phyloP scores from a whole-genome alignment of 2,329 filamentous ascomycete genomes.

The Calonectria pseudoreteaudii region DNA sequence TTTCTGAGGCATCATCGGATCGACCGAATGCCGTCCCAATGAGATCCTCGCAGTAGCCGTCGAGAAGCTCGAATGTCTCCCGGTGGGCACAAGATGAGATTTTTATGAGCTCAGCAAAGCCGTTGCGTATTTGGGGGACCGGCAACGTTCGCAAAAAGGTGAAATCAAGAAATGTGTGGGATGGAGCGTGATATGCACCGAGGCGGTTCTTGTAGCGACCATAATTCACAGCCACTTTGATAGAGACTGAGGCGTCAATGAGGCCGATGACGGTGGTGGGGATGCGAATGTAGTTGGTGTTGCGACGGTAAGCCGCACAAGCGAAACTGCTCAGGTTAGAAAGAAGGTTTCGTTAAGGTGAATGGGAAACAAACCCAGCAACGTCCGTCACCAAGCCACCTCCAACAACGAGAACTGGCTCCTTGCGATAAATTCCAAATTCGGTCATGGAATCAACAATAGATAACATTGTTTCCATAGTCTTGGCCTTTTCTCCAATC shows the following conservation, averaged over 20 bases:
- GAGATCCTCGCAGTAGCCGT: constrained; percentile 76
- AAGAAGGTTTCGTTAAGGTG: not conserved
- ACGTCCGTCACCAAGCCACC: constrained; percentile 80
- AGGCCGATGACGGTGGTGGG: constrained; percentile 81
- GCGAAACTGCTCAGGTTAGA: constrained; percentile 64
- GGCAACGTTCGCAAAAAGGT: constrained; percentile 77
- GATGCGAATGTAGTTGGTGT: constrained; percentile 79
- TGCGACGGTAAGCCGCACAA: constrained; percentile 77
- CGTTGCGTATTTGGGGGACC: constrained; percentile 76
- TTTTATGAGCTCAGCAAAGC: constrained; percentile 81
- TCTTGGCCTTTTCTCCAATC: constrained; percentile 82
- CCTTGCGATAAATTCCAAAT: constrained; percentile 77
- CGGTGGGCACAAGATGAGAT: constrained; percentile 78
- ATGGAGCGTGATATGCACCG: constrained; percentile 78
- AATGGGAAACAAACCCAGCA: constrained; percentile 68
- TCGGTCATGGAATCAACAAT: constrained; percentile 82
- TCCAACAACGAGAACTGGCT: constrained; percentile 74
- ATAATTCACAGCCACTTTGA: constrained; percentile 84
- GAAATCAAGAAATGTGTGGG: constrained; percentile 80
- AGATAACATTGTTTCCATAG: constrained; percentile 74
- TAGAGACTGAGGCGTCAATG: constrained; percentile 80
- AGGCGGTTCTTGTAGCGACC: constrained; percentile 81
- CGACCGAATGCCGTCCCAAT: constrained; percentile 75
- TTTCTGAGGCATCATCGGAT: constrained; percentile 63
- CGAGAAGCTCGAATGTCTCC: constrained; percentile 74